A percentile compares a stretch with the other conserved stretches of the same genome.
These are phyloP conservation scores for Psophocarpus tetragonolobus DNA, from an alignment of 306 rosid genomes.

Conservation along the genomic window DNA sequence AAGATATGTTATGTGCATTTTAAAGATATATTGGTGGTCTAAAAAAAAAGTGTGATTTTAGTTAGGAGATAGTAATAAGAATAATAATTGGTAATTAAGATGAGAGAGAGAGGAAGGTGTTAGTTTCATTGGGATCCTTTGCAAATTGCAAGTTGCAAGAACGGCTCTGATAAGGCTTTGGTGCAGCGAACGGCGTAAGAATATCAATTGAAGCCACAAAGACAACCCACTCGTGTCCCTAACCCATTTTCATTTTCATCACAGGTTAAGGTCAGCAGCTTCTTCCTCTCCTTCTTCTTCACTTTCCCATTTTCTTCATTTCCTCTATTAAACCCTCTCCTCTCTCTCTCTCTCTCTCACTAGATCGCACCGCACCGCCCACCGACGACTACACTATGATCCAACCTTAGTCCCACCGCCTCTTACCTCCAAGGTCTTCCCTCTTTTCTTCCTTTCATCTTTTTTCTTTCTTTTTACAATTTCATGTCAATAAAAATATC, in stretches of 20 bases:
- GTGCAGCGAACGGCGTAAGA: background rate
- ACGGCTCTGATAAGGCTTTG: background rate
- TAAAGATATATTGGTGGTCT: background rate
- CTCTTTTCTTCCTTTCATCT: background rate
- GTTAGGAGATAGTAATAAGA: background rate
- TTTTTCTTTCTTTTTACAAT: too few relatives aligned
- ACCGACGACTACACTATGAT: background rate
- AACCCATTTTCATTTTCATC: conserved; percentile 23
- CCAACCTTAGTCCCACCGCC: conserved; percentile 19
- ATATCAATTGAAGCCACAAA: background rate
- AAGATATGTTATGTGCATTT: too few relatives aligned
- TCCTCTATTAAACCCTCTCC: background rate
- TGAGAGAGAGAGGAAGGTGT: background rate
- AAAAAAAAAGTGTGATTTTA: too few relatives aligned
- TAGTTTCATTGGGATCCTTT: background rate
- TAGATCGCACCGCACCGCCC: conserved; percentile 16
- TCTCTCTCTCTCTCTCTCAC: background rate
- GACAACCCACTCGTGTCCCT: background rate
- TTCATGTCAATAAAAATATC: background rate
- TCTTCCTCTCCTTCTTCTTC: background rate
- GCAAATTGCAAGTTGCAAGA: too few relatives aligned
- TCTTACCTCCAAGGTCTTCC: conserved; percentile 15
- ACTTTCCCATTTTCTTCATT: background rate
- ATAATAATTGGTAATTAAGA: background rate
- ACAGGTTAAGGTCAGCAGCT: background rate